phyloP scores from a whole-genome alignment of 2,329 filamentous ascomycete genomes.

The Apiospora pterosperma region DNA sequence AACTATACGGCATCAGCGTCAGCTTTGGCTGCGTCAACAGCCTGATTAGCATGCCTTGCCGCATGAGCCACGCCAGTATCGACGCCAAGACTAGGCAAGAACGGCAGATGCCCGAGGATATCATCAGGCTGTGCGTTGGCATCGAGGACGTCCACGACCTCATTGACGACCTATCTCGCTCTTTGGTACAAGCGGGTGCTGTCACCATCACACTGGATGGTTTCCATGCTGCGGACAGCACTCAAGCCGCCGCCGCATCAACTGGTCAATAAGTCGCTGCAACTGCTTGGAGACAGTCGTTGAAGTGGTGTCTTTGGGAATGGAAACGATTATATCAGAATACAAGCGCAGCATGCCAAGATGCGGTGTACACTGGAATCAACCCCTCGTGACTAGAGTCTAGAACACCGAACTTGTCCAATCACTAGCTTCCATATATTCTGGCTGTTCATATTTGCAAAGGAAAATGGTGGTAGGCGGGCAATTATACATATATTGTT shows the following conservation, averaged over 20 bases:
- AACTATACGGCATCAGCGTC: constrained; percentile 92
- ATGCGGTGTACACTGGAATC: background rate
- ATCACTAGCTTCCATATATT: background rate
- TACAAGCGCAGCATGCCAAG: background rate
- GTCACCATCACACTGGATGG: constrained; percentile 83
- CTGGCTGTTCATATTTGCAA: background rate
- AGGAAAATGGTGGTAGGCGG: background rate
- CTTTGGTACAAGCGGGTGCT: constrained; percentile 90
- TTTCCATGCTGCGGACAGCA: constrained; percentile 52
- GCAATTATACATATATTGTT: background rate
- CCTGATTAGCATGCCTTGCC: constrained; percentile 98
- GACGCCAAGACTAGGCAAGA: constrained; percentile 89
- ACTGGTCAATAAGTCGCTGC: background rate
- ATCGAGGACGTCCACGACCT: constrained; percentile 92
- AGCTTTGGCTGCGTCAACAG: constrained; percentile 98
- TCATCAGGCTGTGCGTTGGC: constrained; percentile 91
- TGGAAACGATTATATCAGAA: background rate
- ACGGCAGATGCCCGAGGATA: constrained; percentile 91
- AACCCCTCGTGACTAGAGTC: background rate
- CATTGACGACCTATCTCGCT: constrained; percentile 86
- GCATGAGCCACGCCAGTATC: constrained; percentile 98
- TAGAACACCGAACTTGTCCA: background rate
- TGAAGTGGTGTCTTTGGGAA: background rate
- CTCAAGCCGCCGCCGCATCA: background rate
- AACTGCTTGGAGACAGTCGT: too few species aligned